These are phyloP conservation scores for Paspalum vaginatum DNA, from an alignment of 176 grass and related monocot species.

Conservation along the genomic window DNA sequence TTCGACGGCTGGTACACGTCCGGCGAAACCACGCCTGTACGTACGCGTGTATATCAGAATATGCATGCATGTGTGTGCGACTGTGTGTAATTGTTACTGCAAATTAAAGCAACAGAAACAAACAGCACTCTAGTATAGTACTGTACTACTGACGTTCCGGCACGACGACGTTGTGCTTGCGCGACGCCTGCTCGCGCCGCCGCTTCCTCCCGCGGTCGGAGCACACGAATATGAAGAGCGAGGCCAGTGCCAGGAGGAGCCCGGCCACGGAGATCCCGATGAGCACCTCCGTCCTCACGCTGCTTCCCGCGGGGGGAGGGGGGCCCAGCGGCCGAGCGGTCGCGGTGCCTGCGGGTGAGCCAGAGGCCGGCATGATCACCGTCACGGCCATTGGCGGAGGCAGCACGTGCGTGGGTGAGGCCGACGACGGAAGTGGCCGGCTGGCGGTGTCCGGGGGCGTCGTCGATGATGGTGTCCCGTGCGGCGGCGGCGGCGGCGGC, in stretches of 20 bases:
- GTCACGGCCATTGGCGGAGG: conserved; percentile 20
- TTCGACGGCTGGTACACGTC: conserved; percentile 38
- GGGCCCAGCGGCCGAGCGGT: background rate
- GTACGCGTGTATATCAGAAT: too few species aligned
- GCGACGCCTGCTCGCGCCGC: background rate
- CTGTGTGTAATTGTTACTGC: too few species aligned
- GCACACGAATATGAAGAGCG: conserved; percentile 35
- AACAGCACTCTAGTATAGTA: background rate
- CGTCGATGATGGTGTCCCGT: background rate
- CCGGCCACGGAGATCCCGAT: conserved; percentile 50
- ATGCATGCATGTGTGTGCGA: too few species aligned
- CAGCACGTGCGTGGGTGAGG: background rate
- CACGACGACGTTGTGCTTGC: conserved; percentile 16
- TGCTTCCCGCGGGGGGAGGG: background rate
- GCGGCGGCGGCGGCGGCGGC: conserved; percentile 7
- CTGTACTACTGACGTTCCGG: conserved; percentile 47
- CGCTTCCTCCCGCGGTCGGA: conserved; percentile 31
- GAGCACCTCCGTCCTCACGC: conserved; percentile 21
- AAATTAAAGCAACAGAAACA: background rate
- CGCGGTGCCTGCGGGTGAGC: background rate
- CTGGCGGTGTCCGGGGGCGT: background rate
- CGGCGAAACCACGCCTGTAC: conserved; percentile 4
- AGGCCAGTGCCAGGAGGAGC: conserved; percentile 41
- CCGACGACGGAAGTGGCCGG: background rate
- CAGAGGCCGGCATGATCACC: conserved; percentile 25